These are phyloP conservation scores for Alectoria sarmentosa DNA, from an alignment of 495 filamentous ascomycete species.

Conservation along the genomic window DNA sequence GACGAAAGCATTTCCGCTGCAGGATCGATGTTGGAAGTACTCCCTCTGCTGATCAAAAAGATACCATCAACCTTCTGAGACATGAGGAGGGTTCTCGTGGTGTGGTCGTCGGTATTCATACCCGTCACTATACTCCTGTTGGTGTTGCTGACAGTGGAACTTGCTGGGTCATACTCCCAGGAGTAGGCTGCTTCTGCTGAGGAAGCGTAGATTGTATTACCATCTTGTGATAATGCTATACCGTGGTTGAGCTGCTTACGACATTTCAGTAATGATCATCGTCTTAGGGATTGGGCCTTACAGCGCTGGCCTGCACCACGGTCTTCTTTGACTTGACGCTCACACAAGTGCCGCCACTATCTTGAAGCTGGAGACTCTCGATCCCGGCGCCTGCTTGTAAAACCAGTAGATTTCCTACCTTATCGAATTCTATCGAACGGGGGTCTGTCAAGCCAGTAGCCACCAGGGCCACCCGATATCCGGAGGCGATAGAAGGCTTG, in stretches of 20 bases:
- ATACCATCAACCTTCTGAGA: slow-evolving; percentile 41
- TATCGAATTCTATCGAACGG: slow-evolving; percentile 55
- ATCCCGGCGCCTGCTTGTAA: slow-evolving; percentile 50
- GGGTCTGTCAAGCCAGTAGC: slow-evolving; percentile 46
- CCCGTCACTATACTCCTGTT: slow-evolving; percentile 44
- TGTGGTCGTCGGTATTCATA: slow-evolving; percentile 55
- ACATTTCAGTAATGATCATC: slow-evolving; percentile 16
- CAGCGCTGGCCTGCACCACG: slow-evolving; percentile 33
- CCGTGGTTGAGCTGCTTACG: slow-evolving; percentile 55
- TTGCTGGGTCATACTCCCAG: slow-evolving; percentile 52
- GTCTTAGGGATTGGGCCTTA: slow-evolving; percentile 27
- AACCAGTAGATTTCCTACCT: slow-evolving; percentile 52
- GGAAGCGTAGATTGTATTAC: slow-evolving; percentile 58
- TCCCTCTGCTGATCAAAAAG: slow-evolving; percentile 59
- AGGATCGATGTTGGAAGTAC: slow-evolving; percentile 52
- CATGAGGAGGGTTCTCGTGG: slow-evolving; percentile 56
- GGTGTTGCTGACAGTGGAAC: slow-evolving; percentile 35
- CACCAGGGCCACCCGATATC: slow-evolving; percentile 51
- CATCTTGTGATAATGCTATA: slow-evolving; percentile 54
- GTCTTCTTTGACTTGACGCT: slow-evolving; percentile 31
- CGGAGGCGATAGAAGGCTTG: slow-evolving; percentile 45
- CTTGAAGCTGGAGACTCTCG: slow-evolving; percentile 43
- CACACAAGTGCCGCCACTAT: slow-evolving; percentile 47
- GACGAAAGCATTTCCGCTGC: slow-evolving; percentile 37
- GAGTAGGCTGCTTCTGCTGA: slow-evolving; percentile 46